These are phyloP conservation scores for Cucumis cinereus DNA, from an alignment of 306 rosid species.

Conservation along the genomic window DNA sequence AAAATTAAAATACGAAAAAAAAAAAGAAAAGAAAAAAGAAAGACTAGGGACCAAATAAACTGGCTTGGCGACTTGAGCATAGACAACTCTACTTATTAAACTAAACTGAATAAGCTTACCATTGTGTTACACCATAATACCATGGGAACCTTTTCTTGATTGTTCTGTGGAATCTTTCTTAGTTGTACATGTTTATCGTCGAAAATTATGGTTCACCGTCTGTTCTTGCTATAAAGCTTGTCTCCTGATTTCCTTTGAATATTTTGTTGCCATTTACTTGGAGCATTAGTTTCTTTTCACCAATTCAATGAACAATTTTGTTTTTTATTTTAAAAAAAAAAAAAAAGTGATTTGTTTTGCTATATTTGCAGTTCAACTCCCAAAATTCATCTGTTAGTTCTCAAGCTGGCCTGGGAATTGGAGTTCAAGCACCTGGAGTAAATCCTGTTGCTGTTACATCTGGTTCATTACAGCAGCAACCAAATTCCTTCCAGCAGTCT, in stretches of 20 bases:
- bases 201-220: not conserved
- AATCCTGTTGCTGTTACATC: conserved; percentile 49
- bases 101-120: not conserved
- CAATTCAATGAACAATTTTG: too few species aligned
- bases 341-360: not conserved
- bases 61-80: not conserved
- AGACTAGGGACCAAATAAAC: not conserved
- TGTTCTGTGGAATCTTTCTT: not conserved
- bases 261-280: too few species aligned
- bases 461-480: conserved; percentile 56
- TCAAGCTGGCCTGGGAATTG: conserved; percentile 69
- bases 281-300: too few species aligned
- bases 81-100: not conserved
- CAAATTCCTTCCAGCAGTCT: conserved; percentile 58
- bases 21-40: not conserved
- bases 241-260: too few species aligned
- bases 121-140: not conserved
- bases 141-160: not conserved
- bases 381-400: conserved; percentile 56
- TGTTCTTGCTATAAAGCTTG: not conserved
- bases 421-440: conserved; percentile 62
- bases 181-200: not conserved
- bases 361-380: conserved; percentile 57
- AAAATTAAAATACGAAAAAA: too few species aligned
- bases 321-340: too few species aligned